These are phyloP conservation scores for Aspergillus japonicus DNA, from an alignment of 2,329 filamentous ascomycete genomes.

Conservation along the genomic window DNA sequence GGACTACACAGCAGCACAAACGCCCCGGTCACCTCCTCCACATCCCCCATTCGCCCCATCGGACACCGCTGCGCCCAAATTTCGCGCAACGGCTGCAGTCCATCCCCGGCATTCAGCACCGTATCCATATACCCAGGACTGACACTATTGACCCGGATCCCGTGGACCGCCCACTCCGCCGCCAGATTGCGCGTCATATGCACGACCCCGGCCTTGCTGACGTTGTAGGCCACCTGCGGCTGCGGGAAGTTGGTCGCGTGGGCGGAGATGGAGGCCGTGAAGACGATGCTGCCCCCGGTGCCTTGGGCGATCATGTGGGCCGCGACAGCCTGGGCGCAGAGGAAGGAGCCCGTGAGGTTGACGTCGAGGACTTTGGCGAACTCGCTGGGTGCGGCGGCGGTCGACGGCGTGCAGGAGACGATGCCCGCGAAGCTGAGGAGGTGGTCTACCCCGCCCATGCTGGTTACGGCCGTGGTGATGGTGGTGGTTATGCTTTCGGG, in stretches of 20 bases:
- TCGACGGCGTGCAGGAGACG: constrained; percentile 60
- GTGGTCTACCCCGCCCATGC: constrained; percentile 54
- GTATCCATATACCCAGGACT: constrained; percentile 78
- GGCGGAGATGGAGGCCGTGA: constrained; percentile 67
- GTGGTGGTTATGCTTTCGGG: constrained; percentile 29
- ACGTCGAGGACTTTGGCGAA: constrained; percentile 68
- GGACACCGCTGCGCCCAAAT: constrained; percentile 63
- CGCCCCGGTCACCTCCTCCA: constrained; percentile 60
- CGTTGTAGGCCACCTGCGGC: constrained; percentile 71
- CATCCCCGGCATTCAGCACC: constrained; percentile 66
- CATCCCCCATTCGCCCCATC: constrained; percentile 63
- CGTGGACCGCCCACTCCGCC: constrained; percentile 69
- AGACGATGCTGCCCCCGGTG: constrained; percentile 33
- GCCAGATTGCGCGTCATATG: constrained; percentile 65
- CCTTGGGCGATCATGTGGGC: constrained; percentile 29
- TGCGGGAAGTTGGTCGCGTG: constrained; percentile 71
- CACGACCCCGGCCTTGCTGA: constrained; percentile 66
- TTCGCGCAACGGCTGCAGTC: constrained; percentile 53
- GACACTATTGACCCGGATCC: constrained; percentile 69
- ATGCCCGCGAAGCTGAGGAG: constrained; percentile 68
- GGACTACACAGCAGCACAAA: neutral
- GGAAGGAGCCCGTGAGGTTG: constrained; percentile 69
- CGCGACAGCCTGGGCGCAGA: constrained; percentile 66
- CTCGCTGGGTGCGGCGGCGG: constrained; percentile 57
- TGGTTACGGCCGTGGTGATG: constrained; percentile 12